These are phyloP conservation scores for Apiospora kogelbergensis DNA, from an alignment of 2,329 filamentous ascomycete genomes.

Conservation along the genomic window DNA sequence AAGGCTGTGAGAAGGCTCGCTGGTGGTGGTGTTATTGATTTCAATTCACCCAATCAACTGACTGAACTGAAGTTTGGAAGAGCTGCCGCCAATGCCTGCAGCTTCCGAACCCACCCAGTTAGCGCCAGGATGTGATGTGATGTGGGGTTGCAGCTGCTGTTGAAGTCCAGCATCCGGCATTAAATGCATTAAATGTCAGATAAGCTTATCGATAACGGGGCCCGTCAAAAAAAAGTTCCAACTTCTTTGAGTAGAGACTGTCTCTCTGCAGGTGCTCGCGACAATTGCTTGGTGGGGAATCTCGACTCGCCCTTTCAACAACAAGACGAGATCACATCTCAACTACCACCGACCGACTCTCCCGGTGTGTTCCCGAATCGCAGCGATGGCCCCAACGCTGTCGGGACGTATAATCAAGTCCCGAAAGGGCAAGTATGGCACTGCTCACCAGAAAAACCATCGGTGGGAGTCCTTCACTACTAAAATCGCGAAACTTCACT, in stretches of 20 bases:
- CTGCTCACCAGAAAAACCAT: constrained; percentile 77
- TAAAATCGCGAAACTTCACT: constrained; percentile 86
- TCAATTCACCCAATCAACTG: background rate
- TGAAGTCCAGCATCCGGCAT: background rate
- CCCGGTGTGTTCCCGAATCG: constrained; percentile 22
- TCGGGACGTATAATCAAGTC: constrained; percentile 69
- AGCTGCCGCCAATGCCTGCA: background rate
- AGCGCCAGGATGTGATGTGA: background rate
- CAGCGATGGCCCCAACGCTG: constrained; percentile 60
- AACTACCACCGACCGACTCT: background rate
- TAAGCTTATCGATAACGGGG: constrained; percentile 6
- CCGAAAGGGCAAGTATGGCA: constrained; percentile 68
- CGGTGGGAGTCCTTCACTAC: constrained; percentile 88
- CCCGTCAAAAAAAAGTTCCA: constrained; percentile 1
- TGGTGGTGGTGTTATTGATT: background rate
- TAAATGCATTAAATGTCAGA: background rate
- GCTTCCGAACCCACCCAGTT: background rate
- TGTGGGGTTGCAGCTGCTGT: background rate
- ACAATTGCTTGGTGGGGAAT: constrained; percentile 7
- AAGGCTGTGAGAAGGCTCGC: background rate
- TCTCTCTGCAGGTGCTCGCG: background rate
- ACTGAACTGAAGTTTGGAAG: background rate
- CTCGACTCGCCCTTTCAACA: background rate
- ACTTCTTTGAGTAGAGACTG: background rate
- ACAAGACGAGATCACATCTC: background rate